phyloP scores from a whole-genome alignment of 345 rosid genomes.

The Cardiospermum halicacabum region DNA sequence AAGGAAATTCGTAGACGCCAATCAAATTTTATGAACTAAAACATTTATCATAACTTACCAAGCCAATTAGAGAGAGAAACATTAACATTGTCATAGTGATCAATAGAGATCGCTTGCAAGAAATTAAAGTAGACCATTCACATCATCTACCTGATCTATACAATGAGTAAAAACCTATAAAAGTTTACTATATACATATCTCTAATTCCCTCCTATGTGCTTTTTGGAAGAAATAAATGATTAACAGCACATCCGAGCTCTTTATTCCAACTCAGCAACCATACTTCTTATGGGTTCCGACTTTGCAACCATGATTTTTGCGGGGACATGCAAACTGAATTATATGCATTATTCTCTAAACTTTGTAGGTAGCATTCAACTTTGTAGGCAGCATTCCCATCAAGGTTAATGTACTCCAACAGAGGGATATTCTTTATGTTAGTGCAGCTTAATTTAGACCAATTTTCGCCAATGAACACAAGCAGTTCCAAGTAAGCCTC shows the following conservation, averaged over 20 bases:
- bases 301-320: too few relatives aligned
- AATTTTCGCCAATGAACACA: slow-evolving; percentile 42
- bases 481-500: slow-evolving; percentile 45
- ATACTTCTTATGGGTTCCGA: slow-evolving; percentile 13
- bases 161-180: too few relatives aligned
- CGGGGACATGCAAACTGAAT: slow-evolving; percentile 22
- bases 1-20: slow-evolving; percentile 62
- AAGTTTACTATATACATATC: too few relatives aligned
- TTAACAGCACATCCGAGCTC: slow-evolving; percentile 35
- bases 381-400: slow-evolving; percentile 31
- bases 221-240: slow-evolving; percentile 41
- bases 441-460: slow-evolving; percentile 38
- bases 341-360: slow-evolving; percentile 5
- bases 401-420: slow-evolving; percentile 36
- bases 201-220: slow-evolving; percentile 29
- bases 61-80: too few relatives aligned
- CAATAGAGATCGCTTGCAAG: too few relatives aligned
- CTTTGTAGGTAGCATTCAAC: too few relatives aligned
- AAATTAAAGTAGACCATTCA: too few relatives aligned
- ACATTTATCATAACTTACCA: too few relatives aligned
- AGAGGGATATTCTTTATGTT: slow-evolving; percentile 38
- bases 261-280: slow-evolving; percentile 57
- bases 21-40: too few relatives aligned
- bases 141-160: too few relatives aligned
- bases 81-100: too few relatives aligned